Percentiles rank a stretch among this genome's conserved stretches.
phyloP scores from a whole-genome alignment of 1,284 basidiomycete species.

The Puccinia triticina region DNA sequence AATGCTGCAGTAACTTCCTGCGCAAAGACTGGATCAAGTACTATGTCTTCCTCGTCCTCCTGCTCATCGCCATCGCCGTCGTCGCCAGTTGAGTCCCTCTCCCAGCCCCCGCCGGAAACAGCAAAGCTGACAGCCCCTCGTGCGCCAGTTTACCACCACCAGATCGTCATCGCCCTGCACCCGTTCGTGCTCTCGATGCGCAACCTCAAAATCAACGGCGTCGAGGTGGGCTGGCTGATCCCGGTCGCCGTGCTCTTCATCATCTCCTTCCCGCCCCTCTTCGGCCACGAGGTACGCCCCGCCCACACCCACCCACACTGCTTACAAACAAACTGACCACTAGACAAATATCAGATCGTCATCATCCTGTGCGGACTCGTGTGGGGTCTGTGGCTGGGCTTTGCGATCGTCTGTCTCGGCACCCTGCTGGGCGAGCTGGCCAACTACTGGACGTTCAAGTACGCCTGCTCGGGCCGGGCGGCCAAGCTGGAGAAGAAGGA shows the following conservation, averaged over 20 bases:
- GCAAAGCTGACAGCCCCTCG: too few species aligned
- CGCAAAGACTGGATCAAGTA: slow-evolving; percentile 38
- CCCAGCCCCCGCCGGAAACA: too few species aligned
- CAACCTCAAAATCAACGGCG: slow-evolving; percentile 20
- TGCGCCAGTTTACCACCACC: slow-evolving; percentile 43
- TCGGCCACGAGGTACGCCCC: slow-evolving; percentile 57
- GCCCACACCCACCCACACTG: not conserved
- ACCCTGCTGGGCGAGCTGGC: slow-evolving; percentile 59
- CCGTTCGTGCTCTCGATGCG: slow-evolving; percentile 9
- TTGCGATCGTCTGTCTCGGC: slow-evolving; percentile 59
- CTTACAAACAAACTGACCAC: not conserved
- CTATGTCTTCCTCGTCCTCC: not conserved
- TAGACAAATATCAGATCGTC: slow-evolving; percentile 53
- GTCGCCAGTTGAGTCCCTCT: slow-evolving; percentile 5
- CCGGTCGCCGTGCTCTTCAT: slow-evolving; percentile 60
- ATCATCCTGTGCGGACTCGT: slow-evolving; percentile 60
- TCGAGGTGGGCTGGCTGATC: slow-evolving; percentile 58
- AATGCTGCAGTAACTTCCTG: not conserved
- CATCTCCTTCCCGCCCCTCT: slow-evolving; percentile 62
- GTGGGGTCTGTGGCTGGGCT: slow-evolving; percentile 61
- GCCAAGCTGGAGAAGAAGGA: slow-evolving; percentile 59
- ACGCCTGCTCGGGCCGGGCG: slow-evolving; percentile 58
- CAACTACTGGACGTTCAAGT: slow-evolving; percentile 60
- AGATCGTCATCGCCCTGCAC: slow-evolving; percentile 26
- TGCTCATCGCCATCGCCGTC: not conserved